Conservation (phyloP, 192 early-diverging fungal genomes). For the Podila epicladia region DNA sequence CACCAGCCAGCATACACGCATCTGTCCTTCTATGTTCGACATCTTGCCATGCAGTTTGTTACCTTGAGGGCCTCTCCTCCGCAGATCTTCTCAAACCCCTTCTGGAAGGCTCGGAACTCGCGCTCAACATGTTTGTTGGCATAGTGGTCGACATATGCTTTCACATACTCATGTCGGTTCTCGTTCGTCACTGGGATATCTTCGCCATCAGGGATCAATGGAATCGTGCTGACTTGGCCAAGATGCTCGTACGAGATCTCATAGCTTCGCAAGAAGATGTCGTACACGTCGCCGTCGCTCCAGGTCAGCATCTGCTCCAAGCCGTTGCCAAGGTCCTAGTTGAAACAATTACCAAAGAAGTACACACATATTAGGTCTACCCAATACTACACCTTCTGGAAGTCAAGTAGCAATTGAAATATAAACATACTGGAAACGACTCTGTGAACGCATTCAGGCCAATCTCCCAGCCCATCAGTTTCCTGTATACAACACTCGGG, state of each 20-base stretch:
- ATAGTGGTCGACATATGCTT: conserved; percentile 74
- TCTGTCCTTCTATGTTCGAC: neutral
- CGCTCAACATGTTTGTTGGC: conserved; percentile 66
- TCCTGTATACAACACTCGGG: conserved; percentile 79
- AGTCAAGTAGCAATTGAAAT: neutral
- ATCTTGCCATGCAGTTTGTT: conserved; percentile 51
- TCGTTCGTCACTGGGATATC: conserved; percentile 77
- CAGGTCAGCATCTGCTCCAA: conserved; percentile 84
- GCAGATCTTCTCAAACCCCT: conserved; percentile 80
- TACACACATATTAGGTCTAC: neutral
- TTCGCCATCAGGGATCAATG: conserved; percentile 71
- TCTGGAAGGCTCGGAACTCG: conserved; percentile 79
- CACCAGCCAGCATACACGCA: neutral
- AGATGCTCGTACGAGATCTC: conserved; percentile 79
- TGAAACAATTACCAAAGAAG: neutral
- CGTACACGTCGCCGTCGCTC: conserved; percentile 76
- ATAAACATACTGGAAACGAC: conserved; percentile 66
- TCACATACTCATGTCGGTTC: conserved; percentile 81
- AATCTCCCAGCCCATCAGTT: conserved; percentile 52
- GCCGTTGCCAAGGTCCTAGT: conserved; percentile 74
- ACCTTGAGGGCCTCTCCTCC: conserved; percentile 68
- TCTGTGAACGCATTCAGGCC: conserved; percentile 47
- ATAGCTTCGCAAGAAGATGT: conserved; percentile 85
- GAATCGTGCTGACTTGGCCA: conserved; percentile 64
- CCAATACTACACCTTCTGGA: neutral